Evolutionary conservation across 2,329 filamentous ascomycete species (phyloP).

Genomic region (Cladosporium sp.): DNA sequence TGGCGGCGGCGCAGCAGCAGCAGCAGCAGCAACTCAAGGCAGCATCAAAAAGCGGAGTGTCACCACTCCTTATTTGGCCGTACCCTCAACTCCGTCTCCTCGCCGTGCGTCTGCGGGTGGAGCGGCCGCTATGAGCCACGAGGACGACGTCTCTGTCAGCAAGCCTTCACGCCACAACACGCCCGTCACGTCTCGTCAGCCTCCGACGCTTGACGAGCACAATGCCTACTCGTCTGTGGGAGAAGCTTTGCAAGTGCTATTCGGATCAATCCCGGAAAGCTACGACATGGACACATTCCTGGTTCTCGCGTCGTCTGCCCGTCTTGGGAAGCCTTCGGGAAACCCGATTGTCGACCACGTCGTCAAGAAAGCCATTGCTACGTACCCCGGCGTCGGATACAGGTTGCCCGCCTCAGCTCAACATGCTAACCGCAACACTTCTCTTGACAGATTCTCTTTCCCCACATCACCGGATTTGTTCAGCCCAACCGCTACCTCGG

Average conservation of each 20-base stretch:
- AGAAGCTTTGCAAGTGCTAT: neutral
- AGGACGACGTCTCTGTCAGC: neutral
- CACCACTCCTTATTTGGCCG: too few relatives aligned
- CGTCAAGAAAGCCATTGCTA: neutral
- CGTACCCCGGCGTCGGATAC: slow-evolving; percentile 1
- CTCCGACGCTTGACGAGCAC: neutral
- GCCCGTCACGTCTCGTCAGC: neutral
- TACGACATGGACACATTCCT: slow-evolving; percentile 26
- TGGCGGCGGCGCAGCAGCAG: slow-evolving; percentile 8
- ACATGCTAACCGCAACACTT: slow-evolving; percentile 20
- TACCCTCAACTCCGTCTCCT: too few relatives aligned
- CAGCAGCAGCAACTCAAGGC: neutral
- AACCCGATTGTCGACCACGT: neutral
- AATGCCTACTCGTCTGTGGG: slow-evolving; percentile 5
- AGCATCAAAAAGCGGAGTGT: slow-evolving; percentile 2
- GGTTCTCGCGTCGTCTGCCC: slow-evolving; percentile 20
- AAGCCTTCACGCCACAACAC: neutral
- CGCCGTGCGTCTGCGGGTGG: too few relatives aligned
- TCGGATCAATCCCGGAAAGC: slow-evolving; percentile 13
- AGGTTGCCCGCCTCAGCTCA: slow-evolving; percentile 6
- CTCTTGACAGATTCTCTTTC: slow-evolving; percentile 28
- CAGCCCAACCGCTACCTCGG: slow-evolving; percentile 21
- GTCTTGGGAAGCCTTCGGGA: slow-evolving; percentile 9
- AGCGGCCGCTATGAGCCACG: too few relatives aligned
- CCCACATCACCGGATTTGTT: slow-evolving; percentile 25